These are phyloP conservation scores for Alternaria conjuncta DNA, from an alignment of 2,329 filamentous ascomycete species.

Conservation along the genomic window DNA sequence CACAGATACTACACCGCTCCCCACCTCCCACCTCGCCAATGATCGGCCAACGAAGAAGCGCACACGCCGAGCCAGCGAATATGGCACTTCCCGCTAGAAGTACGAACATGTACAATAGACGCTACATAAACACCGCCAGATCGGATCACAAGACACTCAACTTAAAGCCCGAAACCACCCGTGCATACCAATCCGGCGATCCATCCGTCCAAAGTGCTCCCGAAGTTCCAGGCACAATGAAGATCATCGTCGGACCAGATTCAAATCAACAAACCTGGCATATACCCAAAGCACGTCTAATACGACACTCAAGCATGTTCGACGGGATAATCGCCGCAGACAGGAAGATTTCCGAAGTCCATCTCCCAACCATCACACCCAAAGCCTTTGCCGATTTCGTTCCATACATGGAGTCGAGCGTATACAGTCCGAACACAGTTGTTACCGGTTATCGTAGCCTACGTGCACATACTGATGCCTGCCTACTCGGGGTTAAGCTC, in stretches of 20 bases:
- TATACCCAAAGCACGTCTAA: slow-evolving; percentile 11
- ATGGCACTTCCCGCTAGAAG: slow-evolving; percentile 20
- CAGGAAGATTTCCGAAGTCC: not conserved
- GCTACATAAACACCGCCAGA: not conserved
- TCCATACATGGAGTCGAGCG: slow-evolving; percentile 22
- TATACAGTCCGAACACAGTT: slow-evolving; percentile 23
- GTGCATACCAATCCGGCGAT: not conserved
- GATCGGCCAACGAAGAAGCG: not conserved
- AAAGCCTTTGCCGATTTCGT: slow-evolving; percentile 24
- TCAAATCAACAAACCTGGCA: slow-evolving; percentile 13
- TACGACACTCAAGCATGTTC: slow-evolving; percentile 11
- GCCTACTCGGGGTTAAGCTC: slow-evolving; percentile 16
- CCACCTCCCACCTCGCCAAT: not conserved
- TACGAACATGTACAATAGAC: not conserved
- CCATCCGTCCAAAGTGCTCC: not conserved
- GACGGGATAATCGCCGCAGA: not conserved
- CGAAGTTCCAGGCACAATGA: slow-evolving; percentile 1
- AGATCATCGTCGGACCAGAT: slow-evolving; percentile 11
- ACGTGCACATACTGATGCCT: slow-evolving; percentile 7
- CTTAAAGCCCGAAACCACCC: not conserved
- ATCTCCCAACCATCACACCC: not conserved
- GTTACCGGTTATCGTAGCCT: slow-evolving; percentile 14
- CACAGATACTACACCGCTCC: not conserved
- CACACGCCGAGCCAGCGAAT: not conserved
- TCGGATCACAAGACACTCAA: not conserved